Conservation (phyloP, 2,329 filamentous ascomycete genomes). For the Colletotrichum sp. region DNA sequence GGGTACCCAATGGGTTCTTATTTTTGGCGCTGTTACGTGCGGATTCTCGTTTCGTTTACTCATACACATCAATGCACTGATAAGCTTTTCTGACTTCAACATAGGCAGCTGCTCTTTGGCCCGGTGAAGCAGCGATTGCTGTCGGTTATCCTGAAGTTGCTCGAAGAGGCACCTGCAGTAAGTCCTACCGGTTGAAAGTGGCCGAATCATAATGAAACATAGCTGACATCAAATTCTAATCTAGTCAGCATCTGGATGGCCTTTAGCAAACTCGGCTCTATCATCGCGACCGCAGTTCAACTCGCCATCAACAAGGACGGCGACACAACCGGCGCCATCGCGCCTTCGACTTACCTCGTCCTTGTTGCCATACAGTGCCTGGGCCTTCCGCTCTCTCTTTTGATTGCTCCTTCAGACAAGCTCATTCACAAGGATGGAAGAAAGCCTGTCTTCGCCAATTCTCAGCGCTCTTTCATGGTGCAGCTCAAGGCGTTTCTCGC, state of each 20-base stretch:
- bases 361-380: conserved; percentile 49
- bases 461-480: conserved; percentile 33
- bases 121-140: conserved; percentile 36
- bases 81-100: not conserved
- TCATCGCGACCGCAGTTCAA: conserved; percentile 55
- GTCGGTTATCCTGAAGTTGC: conserved; percentile 36
- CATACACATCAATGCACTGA: too few species aligned
- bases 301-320: conserved; percentile 51
- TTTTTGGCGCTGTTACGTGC: conserved; percentile 4
- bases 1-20: conserved; percentile 9
- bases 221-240: not conserved
- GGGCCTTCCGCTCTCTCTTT: conserved; percentile 45
- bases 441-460: conserved; percentile 21
- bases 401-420: conserved; percentile 48
- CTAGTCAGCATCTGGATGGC: conserved; percentile 53
- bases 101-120: conserved; percentile 39
- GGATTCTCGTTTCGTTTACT: too few species aligned
- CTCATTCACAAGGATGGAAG: conserved; percentile 42
- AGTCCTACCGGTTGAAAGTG: not conserved
- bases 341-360: conserved; percentile 43
- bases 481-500: conserved; percentile 2
- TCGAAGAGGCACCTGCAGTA: conserved; percentile 45
- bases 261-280: conserved; percentile 54
- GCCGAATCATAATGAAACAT: not conserved
- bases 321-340: conserved; percentile 45